A percentile compares a stretch with the other conserved stretches of the same genome.
These are phyloP conservation scores for Cymbopogon citratus DNA, from an alignment of 176 grass and related monocot genomes.

Conservation along the genomic window DNA sequence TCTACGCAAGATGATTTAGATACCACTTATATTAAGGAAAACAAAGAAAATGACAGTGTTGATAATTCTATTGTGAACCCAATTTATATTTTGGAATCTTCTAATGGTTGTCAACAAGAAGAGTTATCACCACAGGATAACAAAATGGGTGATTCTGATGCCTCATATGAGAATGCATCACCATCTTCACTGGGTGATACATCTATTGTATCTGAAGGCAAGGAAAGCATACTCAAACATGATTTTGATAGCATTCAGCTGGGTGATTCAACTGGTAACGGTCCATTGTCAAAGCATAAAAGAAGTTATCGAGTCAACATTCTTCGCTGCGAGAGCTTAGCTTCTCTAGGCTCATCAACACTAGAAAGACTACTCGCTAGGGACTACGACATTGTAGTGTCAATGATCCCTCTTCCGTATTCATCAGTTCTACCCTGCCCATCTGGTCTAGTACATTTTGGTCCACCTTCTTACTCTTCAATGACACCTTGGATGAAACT, in stretches of 20 bases:
- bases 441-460: conserved; percentile 71
- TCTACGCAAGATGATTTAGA: conserved; percentile 27
- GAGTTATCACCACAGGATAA: conserved; percentile 6
- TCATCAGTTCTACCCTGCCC: conserved; percentile 62
- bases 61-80: background rate
- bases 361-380: conserved; percentile 75
- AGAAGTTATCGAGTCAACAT: conserved; percentile 85
- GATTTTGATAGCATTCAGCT: conserved; percentile 4
- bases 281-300: conserved; percentile 35
- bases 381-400: conserved; percentile 89
- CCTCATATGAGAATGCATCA: background rate
- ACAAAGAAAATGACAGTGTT: background rate
- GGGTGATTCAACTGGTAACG: conserved; percentile 17
- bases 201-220: background rate
- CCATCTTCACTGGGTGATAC: no score
- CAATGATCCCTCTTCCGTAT: conserved; percentile 84
- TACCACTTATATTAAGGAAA: conserved; percentile 11
- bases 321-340: conserved; percentile 91
- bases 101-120: background rate
- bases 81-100: background rate
- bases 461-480: conserved; percentile 87
- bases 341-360: conserved; percentile 59
- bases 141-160: conserved; percentile 21
- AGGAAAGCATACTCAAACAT: conserved; percentile 9
- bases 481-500: conserved; percentile 99